Evolutionary conservation across 2,329 filamentous ascomycete species (phyloP), one percentile per base, ranked within the genome.

Genomic region (Colletotrichum zoysiae): DNA sequence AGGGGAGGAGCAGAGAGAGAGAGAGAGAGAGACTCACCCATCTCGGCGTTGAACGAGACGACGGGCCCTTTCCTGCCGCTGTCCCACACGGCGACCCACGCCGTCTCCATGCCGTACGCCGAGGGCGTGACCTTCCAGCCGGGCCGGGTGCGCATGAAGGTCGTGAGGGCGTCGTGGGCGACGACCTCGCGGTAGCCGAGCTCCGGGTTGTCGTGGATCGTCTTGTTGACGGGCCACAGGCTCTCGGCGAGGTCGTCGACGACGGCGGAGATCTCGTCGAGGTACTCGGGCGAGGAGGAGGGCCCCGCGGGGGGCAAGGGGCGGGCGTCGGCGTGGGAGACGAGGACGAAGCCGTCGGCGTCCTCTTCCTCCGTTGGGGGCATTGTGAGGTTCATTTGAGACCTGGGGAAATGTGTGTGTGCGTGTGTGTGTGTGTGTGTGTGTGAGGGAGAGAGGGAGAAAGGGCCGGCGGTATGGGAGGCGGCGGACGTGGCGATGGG

Each of bases 121-220:
- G 85, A 86, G 2, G 81, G 81, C 1, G 82, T 87, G 35, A 90
- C 86, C 40, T 82, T 79, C 86, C 87, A 88, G 46, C 82, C 84
- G 18, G 79, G 62, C 62, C 81, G 82, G 18, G 76, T 78, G 18
- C 78, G 77, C 76, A 88, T 79, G 70, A 86, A 89, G 7, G 80
- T 79, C 0, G 85, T 87, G 61, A 89, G 78, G 4, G 83, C 79
- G 18, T 85, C 81, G 72, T 80, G 79, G 35, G 79, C 79, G 35
- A 75, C 70, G 74, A 73, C 69, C 46, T 81, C 79, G 14, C 79
- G 46, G 71, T 74, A 79, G 35, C 75, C 78, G 2, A 78, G 73
- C 61, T 80, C 79, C 0, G 79, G 79, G 53, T 77, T 76, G 35
- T 70, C 65, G 71, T 78, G 77, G 30, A 79, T 71, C 23, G 65